Percentiles rank a stretch among this genome's conserved stretches.
Evolutionary conservation across 2,329 filamentous ascomycete species (phyloP).

Genomic region (Xylariaceae sp.): DNA sequence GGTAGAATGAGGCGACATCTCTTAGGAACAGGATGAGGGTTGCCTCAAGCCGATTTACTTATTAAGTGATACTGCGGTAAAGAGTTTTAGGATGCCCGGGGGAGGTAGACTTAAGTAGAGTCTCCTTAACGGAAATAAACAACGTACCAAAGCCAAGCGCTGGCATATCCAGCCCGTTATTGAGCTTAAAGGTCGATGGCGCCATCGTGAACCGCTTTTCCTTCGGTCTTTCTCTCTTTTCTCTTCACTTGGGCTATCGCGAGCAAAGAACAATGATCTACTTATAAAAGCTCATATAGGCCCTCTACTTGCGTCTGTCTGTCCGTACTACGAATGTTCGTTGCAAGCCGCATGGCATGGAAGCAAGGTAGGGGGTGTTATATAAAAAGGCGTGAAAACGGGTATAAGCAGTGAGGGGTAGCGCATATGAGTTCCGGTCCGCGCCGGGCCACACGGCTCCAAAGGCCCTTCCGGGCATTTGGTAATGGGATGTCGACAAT

Average conservation of each 20-base stretch:
- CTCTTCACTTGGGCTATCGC: constrained; percentile 2
- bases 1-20: not conserved
- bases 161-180: constrained; percentile 60
- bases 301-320: not conserved
- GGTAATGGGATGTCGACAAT: not conserved
- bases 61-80: not conserved
- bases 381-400: not conserved
- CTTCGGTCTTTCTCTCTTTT: not conserved
- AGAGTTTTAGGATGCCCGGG: not conserved
- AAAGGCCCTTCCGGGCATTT: not conserved
- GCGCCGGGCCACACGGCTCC: not conserved
- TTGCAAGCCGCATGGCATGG: no score
- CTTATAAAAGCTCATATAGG: constrained; percentile 1
- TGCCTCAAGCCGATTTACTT: not conserved
- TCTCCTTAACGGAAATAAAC: not conserved
- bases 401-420: not conserved
- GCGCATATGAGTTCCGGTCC: not conserved
- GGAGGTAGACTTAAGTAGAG: not conserved
- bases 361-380: not conserved
- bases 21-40: not conserved
- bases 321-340: not conserved
- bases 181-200: constrained; percentile 57
- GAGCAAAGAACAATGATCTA: no score
- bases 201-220: constrained; percentile 42
- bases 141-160: constrained; percentile 57